Evolutionary conservation across 108 stramenopile species (phyloP).

Genomic region (Schizochytrium sp.): DNA sequence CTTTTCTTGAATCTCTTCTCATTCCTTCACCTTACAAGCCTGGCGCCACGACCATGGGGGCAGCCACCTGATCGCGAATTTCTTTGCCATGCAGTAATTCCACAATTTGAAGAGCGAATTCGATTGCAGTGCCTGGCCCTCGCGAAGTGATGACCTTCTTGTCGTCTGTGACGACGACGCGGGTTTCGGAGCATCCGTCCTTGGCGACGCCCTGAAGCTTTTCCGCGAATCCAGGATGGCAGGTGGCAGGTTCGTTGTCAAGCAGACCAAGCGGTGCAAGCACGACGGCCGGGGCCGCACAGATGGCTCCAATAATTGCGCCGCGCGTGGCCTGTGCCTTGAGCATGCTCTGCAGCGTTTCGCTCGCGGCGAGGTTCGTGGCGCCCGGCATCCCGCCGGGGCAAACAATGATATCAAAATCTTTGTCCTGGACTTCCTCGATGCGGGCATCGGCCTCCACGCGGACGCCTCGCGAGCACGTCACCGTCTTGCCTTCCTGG

Average conservation of each 20-base stretch:
- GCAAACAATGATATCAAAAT: background rate
- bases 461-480: background rate
- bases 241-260: background rate
- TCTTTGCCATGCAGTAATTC: background rate
- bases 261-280: background rate
- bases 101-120: background rate
- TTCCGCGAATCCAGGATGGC: background rate
- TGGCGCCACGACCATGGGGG: background rate
- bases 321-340: background rate
- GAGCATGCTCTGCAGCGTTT: background rate
- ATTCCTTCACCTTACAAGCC: background rate
- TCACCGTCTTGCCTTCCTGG: background rate
- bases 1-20: background rate
- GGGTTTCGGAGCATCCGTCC: background rate
- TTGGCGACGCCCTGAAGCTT: background rate
- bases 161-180: background rate
- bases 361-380: background rate
- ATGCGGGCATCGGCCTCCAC: background rate
- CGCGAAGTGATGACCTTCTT: background rate
- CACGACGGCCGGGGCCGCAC: background rate
- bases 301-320: background rate
- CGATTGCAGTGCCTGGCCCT: slow-evolving; percentile 4
- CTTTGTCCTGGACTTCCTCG: background rate
- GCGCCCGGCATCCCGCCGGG: slow-evolving; percentile 15
- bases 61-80: background rate